Evolutionary conservation across 2,329 filamentous ascomycete genomes (phyloP), one percentile per base, ranked within the genome.

Genomic region (Scedosporium aurantiacum): DNA sequence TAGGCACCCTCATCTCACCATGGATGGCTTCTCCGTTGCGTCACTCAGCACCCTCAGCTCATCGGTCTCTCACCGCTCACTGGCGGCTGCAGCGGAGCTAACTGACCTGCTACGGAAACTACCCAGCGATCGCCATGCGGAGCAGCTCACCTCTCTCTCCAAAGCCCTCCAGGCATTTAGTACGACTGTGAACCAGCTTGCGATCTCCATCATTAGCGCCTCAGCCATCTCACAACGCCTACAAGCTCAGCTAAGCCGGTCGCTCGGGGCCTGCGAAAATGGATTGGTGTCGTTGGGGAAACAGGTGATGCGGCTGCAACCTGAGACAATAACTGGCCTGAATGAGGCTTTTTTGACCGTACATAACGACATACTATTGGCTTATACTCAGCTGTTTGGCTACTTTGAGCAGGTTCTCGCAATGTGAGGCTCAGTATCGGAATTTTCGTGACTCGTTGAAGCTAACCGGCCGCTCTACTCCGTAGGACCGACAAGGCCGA

Each of bases 1-100:
- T 37, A 37, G 14, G 10, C 8, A 2, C 32, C 6, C 4, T 37
- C 10, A 56, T 6, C n/a, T 57, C 54, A 43, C 27, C 40, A 73
- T 72, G 72, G 68, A 72, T 60, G 68, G 70, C 58, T 74, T 73
- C 66, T 73, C 72, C 10, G 67, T 70, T 50, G 65, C 69, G 4
- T 70, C 71, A n/a, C 62, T 73, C 8, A 70, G 70, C 2, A 69
- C 72, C 0, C 66, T 69, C 8, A 70, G 69, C 58, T 65, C 68
- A 12, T 65, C 66, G 45, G 69, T 74, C 54, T 66, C 70, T 4
- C 68, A 72, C n/a, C 67, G 69, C 7, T 62, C 68, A 5, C 56
- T 71, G 6, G 69, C 71, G 0, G 67, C 67, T 21, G 65, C 66
- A 0, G 66, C 66, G 28, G 72, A 74, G 64, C 64, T 74, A 12